Evolutionary conservation across 345 rosid species (phyloP).

Genomic region (Salix arbutifolia): DNA sequence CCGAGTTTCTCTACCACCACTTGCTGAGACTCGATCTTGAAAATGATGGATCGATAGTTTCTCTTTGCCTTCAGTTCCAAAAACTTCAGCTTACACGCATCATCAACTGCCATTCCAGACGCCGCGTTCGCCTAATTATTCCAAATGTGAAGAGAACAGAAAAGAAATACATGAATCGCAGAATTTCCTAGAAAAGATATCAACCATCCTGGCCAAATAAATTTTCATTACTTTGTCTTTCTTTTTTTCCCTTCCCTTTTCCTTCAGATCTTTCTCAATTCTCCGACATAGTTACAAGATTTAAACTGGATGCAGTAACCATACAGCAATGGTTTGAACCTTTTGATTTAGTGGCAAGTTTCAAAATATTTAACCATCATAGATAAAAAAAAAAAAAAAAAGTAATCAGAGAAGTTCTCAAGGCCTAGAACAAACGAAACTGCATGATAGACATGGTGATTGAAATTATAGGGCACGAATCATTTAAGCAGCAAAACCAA

Average conservation of each 20-base stretch:
- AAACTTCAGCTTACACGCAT: constrained; percentile 84
- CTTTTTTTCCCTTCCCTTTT: neutral
- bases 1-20: constrained; percentile 85
- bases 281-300: neutral
- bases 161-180: neutral
- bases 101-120: constrained; percentile 93
- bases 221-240: neutral
- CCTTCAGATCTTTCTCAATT: neutral
- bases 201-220: neutral
- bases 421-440: neutral
- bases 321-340: neutral
- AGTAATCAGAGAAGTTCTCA: neutral
- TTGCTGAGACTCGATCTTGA: constrained; percentile 80
- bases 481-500: neutral
- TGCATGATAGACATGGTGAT: neutral
- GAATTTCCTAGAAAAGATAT: neutral
- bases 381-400: neutral
- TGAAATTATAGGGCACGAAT: neutral
- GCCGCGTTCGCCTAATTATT: constrained; percentile 76
- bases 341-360: neutral
- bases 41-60: constrained; percentile 70
- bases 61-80: constrained; percentile 82
- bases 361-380: neutral
- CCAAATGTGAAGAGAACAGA: neutral
- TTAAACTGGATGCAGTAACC: neutral